Evolutionary conservation across 179 eudicot species (phyloP).

Genomic region (Corrigiola litoralis): DNA sequence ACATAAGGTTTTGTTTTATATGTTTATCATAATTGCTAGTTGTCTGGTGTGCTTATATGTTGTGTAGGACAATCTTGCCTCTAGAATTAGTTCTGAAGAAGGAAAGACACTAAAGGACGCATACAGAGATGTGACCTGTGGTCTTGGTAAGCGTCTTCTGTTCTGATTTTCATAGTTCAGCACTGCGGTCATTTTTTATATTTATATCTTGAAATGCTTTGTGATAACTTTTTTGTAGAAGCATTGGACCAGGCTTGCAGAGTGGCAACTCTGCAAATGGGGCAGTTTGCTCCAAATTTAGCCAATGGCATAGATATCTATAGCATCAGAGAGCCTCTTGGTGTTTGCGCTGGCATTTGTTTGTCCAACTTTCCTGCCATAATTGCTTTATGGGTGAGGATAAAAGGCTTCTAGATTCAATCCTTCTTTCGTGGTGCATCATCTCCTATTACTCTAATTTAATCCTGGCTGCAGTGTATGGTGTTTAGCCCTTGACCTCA

Average conservation of each 20-base stretch:
- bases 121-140: conserved; percentile 59
- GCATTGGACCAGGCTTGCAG: conserved; percentile 92
- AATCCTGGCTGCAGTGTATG: not conserved
- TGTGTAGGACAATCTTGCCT: conserved; percentile 67
- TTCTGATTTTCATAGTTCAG: not conserved
- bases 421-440: not conserved
- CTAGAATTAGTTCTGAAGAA: conserved; percentile 64
- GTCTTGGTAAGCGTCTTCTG: conserved; percentile 49
- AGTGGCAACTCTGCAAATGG: conserved; percentile 63
- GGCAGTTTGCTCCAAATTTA: conserved; percentile 62
- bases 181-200: not conserved
- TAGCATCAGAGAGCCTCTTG: conserved; percentile 87
- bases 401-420: not conserved
- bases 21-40: not conserved
- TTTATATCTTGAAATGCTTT: not conserved
- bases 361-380: conserved; percentile 79
- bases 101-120: conserved; percentile 90
- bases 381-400: conserved; percentile 74
- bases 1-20: not conserved
- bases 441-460: not conserved
- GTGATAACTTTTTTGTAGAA: conserved; percentile 47
- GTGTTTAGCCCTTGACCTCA: not conserved
- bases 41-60: conserved; percentile 1
- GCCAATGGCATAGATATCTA: conserved; percentile 72
- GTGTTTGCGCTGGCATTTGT: conserved; percentile 97